Evolutionary conservation across 192 early-diverging fungal species (phyloP), one percentile per base, ranked within the genome.

Genomic region (Coemansia sp.): DNA sequence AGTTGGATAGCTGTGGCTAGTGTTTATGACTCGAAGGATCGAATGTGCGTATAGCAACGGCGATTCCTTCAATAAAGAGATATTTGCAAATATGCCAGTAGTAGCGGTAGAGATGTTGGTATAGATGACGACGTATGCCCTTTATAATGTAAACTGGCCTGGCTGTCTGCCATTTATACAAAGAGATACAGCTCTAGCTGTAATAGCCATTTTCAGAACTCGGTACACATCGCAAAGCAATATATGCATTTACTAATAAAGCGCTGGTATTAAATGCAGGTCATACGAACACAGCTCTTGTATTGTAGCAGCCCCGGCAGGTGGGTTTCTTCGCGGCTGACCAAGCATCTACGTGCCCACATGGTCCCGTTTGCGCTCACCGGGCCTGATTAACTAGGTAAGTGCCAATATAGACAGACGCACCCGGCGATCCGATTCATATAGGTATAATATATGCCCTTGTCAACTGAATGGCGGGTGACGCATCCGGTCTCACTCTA

Each of bases 221-320:
- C 31, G 29, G 54, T 34, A 34, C 14, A 17, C 16, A 33, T 6
- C 27, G 4, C 54, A 34, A 48, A 48, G 1, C 54, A 56, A 56
- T 56, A 14, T 56, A 56, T 56, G 54, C 54, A 56, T 16, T 56
- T 35, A 5, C 54, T 56, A 56, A 56, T 56, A 56, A 56, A 56
- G 54, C 54, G 31, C 16, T 33, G 2, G 33, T 56, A 56, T 56
- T 56, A 56, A 33, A 35, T 34, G 14, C 33, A 16, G 31, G 54
- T 56, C 54, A 56, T 56, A 56, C 54, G 54, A 66, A 51, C 64
- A 44, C 9, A 37, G 39, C 9, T 33, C 51, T 33, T 57, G 21
- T 57, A 56, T 65, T 64, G 44, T 34, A 63, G 21, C 9, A 14
- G 50, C 50, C 9, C 24, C 50, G 16, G 11, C 27, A 34, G 54